A percentile compares a stretch with the other conserved stretches of the same genome.
Conservation (phyloP, 495 filamentous ascomycete genomes). For the Aspergillus mulundensis region DNA sequence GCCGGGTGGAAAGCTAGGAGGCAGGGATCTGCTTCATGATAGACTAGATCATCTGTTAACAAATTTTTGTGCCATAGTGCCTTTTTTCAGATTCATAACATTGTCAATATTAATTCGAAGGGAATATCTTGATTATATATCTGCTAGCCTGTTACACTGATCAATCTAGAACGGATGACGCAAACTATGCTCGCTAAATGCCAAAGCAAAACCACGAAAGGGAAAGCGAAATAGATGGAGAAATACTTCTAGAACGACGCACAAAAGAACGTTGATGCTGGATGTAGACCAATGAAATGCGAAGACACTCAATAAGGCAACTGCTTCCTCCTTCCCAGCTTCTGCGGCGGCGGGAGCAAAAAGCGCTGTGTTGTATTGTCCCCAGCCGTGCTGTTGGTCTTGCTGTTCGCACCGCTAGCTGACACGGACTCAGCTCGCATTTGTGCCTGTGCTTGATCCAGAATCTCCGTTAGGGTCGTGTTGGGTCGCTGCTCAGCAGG, state of each 20-base stretch:
- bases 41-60: not conserved
- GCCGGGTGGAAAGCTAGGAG: slow-evolving; percentile 35
- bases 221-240: too few relatives aligned
- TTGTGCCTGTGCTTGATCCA: slow-evolving; percentile 43
- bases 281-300: not conserved
- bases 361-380: not conserved
- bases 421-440: not conserved
- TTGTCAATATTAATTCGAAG: not conserved
- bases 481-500: slow-evolving; percentile 33
- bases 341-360: slow-evolving; percentile 6
- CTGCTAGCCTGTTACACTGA: not conserved
- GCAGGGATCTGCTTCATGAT: not conserved
- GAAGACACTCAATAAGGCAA: not conserved
- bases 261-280: not conserved
- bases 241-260: too few relatives aligned
- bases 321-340: not conserved
- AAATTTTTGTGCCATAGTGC: slow-evolving; percentile 6
- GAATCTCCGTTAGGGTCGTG: slow-evolving; percentile 64
- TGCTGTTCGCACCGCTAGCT: not conserved
- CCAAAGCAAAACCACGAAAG: not conserved
- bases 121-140: slow-evolving; percentile 2
- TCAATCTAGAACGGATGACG: too few relatives aligned
- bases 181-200: not conserved
- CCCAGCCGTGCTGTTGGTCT: not conserved
- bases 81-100: not conserved